Base-by-base conservation (phyloP, 495 filamentous ascomycete species). In the Xylaria bambusicola region DNA sequence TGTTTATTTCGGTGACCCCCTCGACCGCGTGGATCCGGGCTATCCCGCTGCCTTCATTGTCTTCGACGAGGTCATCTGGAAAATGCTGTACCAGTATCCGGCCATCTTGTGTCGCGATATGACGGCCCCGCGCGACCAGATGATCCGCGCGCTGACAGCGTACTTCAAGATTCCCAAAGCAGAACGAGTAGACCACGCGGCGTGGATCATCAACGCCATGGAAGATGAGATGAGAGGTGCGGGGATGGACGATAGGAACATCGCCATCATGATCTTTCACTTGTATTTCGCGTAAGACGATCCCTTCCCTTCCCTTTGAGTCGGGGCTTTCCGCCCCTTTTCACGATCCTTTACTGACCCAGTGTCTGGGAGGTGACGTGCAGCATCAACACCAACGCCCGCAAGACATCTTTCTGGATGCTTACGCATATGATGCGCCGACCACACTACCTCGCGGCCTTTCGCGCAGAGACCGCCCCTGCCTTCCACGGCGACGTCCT, bases 351-450 rank as follows among this genome's bases (percentile, higher is more conserved):
- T 15, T 12, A 15, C 38, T 12, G 38, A 18, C 45, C 9, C 23
- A 24, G 23, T 48, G 8, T 27, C 45, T 1, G 29, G 6, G 21
- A 13, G 23, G 8, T n/a, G 15, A 26, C 23, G 2, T 10, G 17
- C 42, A 67, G 51, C 10, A 61, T 61, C 27, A 61, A 48, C 40
- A 66, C 65, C 23, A 73, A 73, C 45, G 60, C 66, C 3, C 61
- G 66, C 20, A 66, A 67, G 38, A 54, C 58, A 0, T 51, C 65
- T n/a, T 71, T 71, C 51, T 71, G 69, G 69, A 38, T 68, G 44
- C 53, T 73, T 0, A 51, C 20, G 24, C 63, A 66, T 20, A 60
- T 71, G 2, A 18, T 70, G 12, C 29, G 64, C 3, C 24, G 61
- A 27, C 51, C 53, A 0, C 8, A 20, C 1, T 41, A 66, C 1